These are phyloP conservation scores for Triangularia verruculosa DNA, from an alignment of 2,329 filamentous ascomycete species.

Conservation along the genomic window DNA sequence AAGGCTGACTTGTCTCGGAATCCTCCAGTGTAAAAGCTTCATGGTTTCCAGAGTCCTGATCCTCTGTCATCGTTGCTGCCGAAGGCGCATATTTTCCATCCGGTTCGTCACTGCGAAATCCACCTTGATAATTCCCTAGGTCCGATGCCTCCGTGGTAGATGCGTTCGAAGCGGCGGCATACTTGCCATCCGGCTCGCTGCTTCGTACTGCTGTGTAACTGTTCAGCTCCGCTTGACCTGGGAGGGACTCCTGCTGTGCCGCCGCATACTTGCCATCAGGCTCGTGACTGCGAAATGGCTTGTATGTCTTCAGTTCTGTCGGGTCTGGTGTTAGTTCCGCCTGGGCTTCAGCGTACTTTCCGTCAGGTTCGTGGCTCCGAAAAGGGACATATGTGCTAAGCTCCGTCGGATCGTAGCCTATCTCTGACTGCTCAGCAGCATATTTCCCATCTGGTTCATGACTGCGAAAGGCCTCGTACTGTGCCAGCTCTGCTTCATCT, in stretches of 20 bases:
- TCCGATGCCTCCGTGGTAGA: constrained; percentile 35
- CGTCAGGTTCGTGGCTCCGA: constrained; percentile 29
- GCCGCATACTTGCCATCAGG: constrained; percentile 20
- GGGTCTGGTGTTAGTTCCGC: background rate
- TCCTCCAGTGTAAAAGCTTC: constrained; percentile 26
- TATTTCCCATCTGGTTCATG: constrained; percentile 31
- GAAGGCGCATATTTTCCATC: constrained; percentile 27
- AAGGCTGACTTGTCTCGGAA: constrained; percentile 13
- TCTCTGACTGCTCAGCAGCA: constrained; percentile 9
- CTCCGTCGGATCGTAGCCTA: constrained; percentile 1
- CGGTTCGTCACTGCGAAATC: constrained; percentile 23
- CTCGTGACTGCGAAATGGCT: constrained; percentile 22
- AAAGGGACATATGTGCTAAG: constrained; percentile 17
- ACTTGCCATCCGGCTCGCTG: constrained; percentile 20
- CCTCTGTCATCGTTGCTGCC: constrained; percentile 22
- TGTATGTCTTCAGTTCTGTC: constrained; percentile 12
- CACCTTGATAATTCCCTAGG: constrained; percentile 37
- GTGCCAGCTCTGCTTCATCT: constrained; percentile 18
- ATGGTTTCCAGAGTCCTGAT: constrained; percentile 27
- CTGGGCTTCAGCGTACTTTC: constrained; percentile 23
- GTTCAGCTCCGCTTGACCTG: constrained; percentile 6
- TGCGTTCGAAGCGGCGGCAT: constrained; percentile 18
- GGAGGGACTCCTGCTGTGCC: background rate
- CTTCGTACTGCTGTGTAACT: constrained; percentile 36
- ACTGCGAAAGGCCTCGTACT: constrained; percentile 19